phyloP scores from a whole-genome alignment of 139 green algal species.

The Chlorella sp. region DNA sequence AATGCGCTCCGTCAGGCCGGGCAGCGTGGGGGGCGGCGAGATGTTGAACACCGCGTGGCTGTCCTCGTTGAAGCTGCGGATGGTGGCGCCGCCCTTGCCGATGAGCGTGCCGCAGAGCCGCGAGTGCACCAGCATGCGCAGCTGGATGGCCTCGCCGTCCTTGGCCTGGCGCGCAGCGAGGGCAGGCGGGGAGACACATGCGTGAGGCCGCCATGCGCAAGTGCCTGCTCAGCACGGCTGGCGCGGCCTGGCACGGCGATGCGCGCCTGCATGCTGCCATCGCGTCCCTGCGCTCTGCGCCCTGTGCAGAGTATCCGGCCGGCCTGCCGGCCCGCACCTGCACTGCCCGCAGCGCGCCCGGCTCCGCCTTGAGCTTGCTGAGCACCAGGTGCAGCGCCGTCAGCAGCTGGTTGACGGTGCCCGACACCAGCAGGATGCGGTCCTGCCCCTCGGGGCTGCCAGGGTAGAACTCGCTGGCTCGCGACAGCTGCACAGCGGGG shows the following conservation, averaged over 20 bases:
- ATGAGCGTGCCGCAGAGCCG: conserved; percentile 82
- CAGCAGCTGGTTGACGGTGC: conserved; percentile 74
- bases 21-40: conserved; percentile 46
- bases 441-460: conserved; percentile 57
- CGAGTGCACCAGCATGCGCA: conserved; percentile 80
- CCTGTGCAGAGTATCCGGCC: too few species aligned
- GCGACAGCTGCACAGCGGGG: conserved; percentile 42
- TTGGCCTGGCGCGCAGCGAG: background rate
- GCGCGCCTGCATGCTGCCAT: too few species aligned
- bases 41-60: conserved; percentile 73
- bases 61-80: conserved; percentile 80
- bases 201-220: too few species aligned
- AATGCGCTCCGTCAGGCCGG: conserved; percentile 65
- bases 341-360: conserved; percentile 25
- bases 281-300: too few species aligned
- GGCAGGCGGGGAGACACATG: background rate
- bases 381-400: conserved; percentile 84
- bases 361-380: conserved; percentile 65
- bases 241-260: too few species aligned
- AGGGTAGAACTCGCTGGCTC: conserved; percentile 64
- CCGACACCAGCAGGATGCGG: conserved; percentile 77
- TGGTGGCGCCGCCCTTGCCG: conserved; percentile 81
- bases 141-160: conserved; percentile 34
- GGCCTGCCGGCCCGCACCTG: conserved; percentile 12
- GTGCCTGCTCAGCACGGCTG: too few species aligned